Base-by-base conservation (phyloP, 495 filamentous ascomycete species). In the Trichoderma reesei region DNA sequence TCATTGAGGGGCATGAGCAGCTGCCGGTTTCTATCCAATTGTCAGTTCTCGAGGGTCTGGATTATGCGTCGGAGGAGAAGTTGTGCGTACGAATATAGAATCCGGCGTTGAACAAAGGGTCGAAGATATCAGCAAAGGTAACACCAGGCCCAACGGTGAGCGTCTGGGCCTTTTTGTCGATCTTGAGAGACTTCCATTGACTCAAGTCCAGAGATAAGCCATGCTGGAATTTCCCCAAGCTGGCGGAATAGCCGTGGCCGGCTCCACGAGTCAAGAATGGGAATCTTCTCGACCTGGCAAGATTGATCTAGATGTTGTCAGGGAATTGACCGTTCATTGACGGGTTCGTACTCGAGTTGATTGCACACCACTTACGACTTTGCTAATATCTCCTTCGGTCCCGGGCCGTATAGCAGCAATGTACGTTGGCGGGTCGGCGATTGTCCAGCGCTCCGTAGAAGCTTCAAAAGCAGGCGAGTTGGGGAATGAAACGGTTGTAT, bases 261-360 rank as follows among this genome's bases (percentile, higher is more conserved):
- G 71, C 73, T 1, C 68, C 69, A 0, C 69, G 72, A n/a, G 72
- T 72, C 2, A 78, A 67, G 65, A 77, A 77, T 0, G 70, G 69
- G n/a, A 78, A 67, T 1, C 71, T 65, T 16, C 36, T 18, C 0
- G 67, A 31, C n/a, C 39, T 65, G 16, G 73, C 70, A 18, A 61
- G 48, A 63, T 67, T 72, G 5, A 74, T 67, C 70, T 71, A 39
- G 6, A 39, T 39, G 38, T 11, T 7, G 11, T 39, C 38, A 39
- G 38, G 6, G 26, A 26, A 26, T 26, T 26, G 11, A 11, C 38
- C 11, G 11, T 39, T 6, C 38, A 39, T 39, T 11, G 11, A 1
- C 11, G 38, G 38, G 38, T 39, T 39, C 3, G 6, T 6, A 11
- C 6, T 7, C 38, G 11, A 3, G 38, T 11, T 39, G 38, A 39